Conservation (phyloP, 2,329 filamentous ascomycete genomes). For the Pseudogymnoascus sp. region DNA sequence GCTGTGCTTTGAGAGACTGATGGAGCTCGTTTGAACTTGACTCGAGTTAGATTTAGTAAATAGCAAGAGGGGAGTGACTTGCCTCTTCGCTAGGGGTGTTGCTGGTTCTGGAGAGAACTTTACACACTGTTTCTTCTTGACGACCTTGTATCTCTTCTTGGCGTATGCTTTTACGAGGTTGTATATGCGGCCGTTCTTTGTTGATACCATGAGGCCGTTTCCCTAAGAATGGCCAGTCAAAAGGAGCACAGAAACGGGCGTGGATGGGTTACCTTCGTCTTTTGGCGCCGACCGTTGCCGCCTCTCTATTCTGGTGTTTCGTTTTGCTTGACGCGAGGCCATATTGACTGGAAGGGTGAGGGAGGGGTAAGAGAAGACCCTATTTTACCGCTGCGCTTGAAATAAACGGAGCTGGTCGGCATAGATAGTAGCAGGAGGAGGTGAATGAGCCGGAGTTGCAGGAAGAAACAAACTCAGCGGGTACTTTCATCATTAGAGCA, state of each 20-base stretch:
- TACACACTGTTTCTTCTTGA: conserved; percentile 16
- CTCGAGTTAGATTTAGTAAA: conserved; percentile 20
- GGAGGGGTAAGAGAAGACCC: conserved; percentile 17
- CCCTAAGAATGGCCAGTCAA: conserved; percentile 21
- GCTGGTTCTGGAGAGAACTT: conserved; percentile 17
- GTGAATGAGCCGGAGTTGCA: neutral
- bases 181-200: conserved; percentile 18
- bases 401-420: neutral
- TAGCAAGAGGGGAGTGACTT: conserved; percentile 15
- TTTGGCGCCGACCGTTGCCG: conserved; percentile 20
- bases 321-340: conserved; percentile 20
- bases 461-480: neutral
- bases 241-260: conserved; percentile 13
- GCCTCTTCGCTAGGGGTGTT: conserved; percentile 17
- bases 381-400: conserved; percentile 12
- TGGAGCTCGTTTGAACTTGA: too few relatives aligned
- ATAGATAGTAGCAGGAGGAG: neutral
- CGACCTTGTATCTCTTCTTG: conserved; percentile 11
- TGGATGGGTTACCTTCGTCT: conserved; percentile 18
- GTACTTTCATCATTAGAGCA: too few relatives aligned
- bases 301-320: conserved; percentile 20
- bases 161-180: conserved; percentile 18
- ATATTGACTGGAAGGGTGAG: conserved; percentile 21
- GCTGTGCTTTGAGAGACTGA: too few relatives aligned
- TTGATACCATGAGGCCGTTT: conserved; percentile 20